Percentiles rank a stretch among this genome's conserved stretches.
Evolutionary conservation across 169 alveolate species (phyloP).

Genomic region (Plasmodium fragile): DNA sequence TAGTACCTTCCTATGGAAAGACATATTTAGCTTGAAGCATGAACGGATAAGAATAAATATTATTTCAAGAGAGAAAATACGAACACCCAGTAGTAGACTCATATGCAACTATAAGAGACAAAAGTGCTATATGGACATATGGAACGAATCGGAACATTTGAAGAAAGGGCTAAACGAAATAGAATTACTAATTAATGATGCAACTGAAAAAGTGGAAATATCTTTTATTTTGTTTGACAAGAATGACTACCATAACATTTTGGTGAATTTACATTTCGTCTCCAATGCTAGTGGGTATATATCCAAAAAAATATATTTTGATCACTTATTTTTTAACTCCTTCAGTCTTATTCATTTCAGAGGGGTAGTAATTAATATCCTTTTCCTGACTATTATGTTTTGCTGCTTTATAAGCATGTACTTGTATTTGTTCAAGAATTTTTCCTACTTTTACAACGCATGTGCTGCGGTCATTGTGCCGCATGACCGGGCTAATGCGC

Average conservation of each 20-base stretch:
- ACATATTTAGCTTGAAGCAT: conserved; percentile 1
- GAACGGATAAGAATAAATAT: conserved; percentile 23
- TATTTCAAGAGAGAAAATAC: conserved; percentile 28
- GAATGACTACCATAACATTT: conserved; percentile 22
- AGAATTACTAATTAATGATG: conserved; percentile 31
- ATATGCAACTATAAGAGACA: conserved; percentile 8
- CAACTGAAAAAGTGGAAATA: conserved; percentile 32
- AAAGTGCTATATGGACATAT: conserved; percentile 26
- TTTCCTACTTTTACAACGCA: conserved; percentile 23
- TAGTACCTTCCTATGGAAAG: conserved; percentile 36
- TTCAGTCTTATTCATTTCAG: conserved; percentile 34
- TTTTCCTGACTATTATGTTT: conserved; percentile 12
- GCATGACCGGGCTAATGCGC: not conserved
- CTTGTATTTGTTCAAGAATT: conserved; percentile 16
- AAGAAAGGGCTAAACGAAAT: conserved; percentile 6
- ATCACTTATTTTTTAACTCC: conserved; percentile 69
- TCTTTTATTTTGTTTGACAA: conserved; percentile 57
- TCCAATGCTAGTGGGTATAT: conserved; percentile 55
- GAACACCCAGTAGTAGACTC: conserved; percentile 2
- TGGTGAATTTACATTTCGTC: conserved; percentile 41
- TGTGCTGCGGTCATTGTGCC: not conserved
- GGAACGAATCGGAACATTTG: conserved; percentile 8
- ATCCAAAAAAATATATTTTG: conserved; percentile 53
- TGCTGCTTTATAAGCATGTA: conserved; percentile 23
- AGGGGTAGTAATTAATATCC: conserved; percentile 41